Evolutionary conservation across 176 grass and related monocot genomes (phyloP).

Genomic region (Lolium rigidum): DNA sequence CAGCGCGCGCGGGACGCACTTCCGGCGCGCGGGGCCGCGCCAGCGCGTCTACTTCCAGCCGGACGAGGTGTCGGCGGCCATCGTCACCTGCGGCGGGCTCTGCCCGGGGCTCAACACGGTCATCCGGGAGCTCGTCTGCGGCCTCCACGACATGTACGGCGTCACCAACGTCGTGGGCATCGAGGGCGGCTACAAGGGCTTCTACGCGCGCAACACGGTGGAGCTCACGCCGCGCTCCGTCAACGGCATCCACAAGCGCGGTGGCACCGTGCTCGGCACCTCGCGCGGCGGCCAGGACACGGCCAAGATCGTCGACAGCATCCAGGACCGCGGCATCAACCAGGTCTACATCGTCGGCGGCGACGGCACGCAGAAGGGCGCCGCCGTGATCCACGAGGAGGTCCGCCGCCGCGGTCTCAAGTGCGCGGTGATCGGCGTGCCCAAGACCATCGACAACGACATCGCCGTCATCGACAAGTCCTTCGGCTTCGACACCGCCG

Average conservation of each 20-base stretch:
- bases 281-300: slow-evolving; percentile 84
- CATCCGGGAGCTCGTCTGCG: slow-evolving; percentile 80
- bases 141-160: slow-evolving; percentile 83
- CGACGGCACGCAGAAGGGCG: slow-evolving; percentile 85
- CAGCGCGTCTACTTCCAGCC: slow-evolving; percentile 82
- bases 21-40: slow-evolving; percentile 83
- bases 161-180: slow-evolving; percentile 69
- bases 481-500: slow-evolving; percentile 90
- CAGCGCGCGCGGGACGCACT: slow-evolving; percentile 73
- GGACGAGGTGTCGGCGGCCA: slow-evolving; percentile 74
- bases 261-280: slow-evolving; percentile 84
- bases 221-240: slow-evolving; percentile 71
- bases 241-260: slow-evolving; percentile 89
- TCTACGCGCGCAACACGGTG: slow-evolving; percentile 82
- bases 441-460: slow-evolving; percentile 97
- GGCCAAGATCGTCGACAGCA: slow-evolving; percentile 72
- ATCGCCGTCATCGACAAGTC: slow-evolving; percentile 87
- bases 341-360: slow-evolving; percentile 94
- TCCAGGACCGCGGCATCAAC: slow-evolving; percentile 77
- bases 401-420: slow-evolving; percentile 65
- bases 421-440: slow-evolving; percentile 74
- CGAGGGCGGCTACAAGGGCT: slow-evolving; percentile 81
- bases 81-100: slow-evolving; percentile 90
- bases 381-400: slow-evolving; percentile 67
- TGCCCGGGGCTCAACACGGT: slow-evolving; percentile 89